Evolutionary conservation across 164 flowering plant genomes (phyloP), one percentile per base, ranked within the genome.

Genomic region (Paratinospora sagittata): DNA sequence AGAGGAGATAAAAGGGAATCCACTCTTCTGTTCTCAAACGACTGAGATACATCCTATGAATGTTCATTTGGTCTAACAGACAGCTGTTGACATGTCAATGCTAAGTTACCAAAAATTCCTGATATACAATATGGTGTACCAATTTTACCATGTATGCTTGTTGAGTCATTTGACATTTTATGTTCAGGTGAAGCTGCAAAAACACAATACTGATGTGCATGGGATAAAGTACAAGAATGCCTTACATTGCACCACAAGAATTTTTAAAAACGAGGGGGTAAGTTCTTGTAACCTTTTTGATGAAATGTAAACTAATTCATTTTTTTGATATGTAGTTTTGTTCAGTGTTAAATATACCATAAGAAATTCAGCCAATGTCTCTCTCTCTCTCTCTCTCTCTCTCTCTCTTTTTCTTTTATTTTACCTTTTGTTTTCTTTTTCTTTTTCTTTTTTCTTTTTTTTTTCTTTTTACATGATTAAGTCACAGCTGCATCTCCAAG

Each of bases 151-250:
- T 37, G 3, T 66, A 33, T 78, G 69, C 16, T 63, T 71, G 70
- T 39, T 73, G 55, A 47, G 17, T 55, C 69, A 65, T 24, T 43
- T 70, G 58, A 5, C 63, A 16, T 66, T 71, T 3, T 67, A 41
- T 63, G 10, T 72, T 73, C 85, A 94, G 98, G 98, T 94, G 78
- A 92, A 90, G 88, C 81, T 94, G 75, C 98, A 94, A 77, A 89
- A 91, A 49, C 89, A 92, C 86, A 90, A 89, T 71, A 89, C 96
- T 66, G 96, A 82, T 81, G 86, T 79, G 1, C 81, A 79, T 74
- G 97, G 93, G 73, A 73, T 86, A 63, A 85, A 80, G 79, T 92
- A 92, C 79, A 87, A 75, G 74, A 89, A 76, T 84, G 94, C 90
- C 30, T 74, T 90, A 73, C 97, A 94, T 80, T 94, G 98, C 73